Conservation (phyloP, 768 basidiomycete species). For the Trametes sanguinea region DNA sequence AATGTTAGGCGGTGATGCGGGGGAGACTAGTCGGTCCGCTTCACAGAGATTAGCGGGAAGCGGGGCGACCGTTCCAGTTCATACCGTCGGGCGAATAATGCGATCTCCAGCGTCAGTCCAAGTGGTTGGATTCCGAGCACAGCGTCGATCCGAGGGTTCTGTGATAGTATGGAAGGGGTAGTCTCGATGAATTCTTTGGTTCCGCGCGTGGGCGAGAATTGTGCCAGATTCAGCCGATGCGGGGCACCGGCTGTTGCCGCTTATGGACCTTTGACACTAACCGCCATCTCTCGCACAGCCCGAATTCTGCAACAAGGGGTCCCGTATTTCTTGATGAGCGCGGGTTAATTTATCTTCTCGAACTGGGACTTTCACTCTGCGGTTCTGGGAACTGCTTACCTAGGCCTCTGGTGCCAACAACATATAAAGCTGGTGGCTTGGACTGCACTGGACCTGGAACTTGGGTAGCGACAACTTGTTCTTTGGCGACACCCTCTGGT, state of each 20-base stretch:
- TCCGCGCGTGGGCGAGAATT: constrained; percentile 8
- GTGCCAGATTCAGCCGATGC: constrained; percentile 10
- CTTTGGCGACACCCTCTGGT: constrained; percentile 17
- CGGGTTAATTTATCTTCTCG: constrained; percentile 19
- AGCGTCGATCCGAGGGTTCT: constrained; percentile 23
- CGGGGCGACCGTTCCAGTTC: constrained; percentile 13
- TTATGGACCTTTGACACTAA: constrained; percentile 17
- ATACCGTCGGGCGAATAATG: constrained; percentile 14
- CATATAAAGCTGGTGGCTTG: constrained; percentile 22
- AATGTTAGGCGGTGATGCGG: not conserved
- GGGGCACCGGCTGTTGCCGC: constrained; percentile 16
- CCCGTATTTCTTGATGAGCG: constrained; percentile 22
- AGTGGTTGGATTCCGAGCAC: constrained; percentile 12
- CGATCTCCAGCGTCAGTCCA: constrained; percentile 13
- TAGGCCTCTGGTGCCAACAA: constrained; percentile 14
- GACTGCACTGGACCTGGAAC: constrained; percentile 2
- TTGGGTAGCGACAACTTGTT: constrained; percentile 12
- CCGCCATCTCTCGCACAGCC: constrained; percentile 25
- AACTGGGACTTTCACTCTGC: constrained; percentile 20
- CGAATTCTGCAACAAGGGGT: constrained; percentile 18
- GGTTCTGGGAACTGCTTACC: constrained; percentile 22
- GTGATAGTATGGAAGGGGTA: constrained; percentile 13
- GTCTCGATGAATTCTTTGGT: constrained; percentile 11
- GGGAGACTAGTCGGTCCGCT: constrained; percentile 3
- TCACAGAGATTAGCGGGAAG: constrained; percentile 18